Evolutionary conservation across 2,329 filamentous ascomycete species (phyloP), one percentile per base, ranked within the genome.

Genomic region (Coniochaeta sp.): DNA sequence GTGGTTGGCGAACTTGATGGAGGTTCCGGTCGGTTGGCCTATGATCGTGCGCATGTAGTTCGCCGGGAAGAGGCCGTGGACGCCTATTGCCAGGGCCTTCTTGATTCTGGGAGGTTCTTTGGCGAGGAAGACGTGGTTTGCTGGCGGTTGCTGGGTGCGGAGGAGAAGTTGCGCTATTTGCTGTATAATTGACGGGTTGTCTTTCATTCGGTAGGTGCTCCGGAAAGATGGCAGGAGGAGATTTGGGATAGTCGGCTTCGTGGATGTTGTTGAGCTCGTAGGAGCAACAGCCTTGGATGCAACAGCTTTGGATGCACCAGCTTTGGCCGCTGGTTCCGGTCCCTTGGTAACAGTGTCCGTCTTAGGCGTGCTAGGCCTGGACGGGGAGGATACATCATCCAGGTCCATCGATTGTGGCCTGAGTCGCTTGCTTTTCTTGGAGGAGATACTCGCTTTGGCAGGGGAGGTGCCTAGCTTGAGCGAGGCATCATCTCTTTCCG

Each of bases 21-120:
- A 97, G 1, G 94, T 99, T 6, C 94, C 94, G 0, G 91, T 99
- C 0, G 94, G 94, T 60, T 96, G 92, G 0, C 94, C 94, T 14
- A 97, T 85, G 59, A 99, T 87, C 18, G 86, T 87, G n/a, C 94
- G 86, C 31, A 99, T 77, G 38, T 95, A 81, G 0, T 87, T 82
- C 0, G 90, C 90, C 1, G 94, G 94, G 58, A 97, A 96, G 54
- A 95, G 87, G 1, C 94, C 94, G 66, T 99, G 94, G 1, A 99
- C 83, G 33, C 94, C 94, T 58, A 99, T 96, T 1, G 91, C 91
- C 5, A 99, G 77, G 12, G 94, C 94, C 58, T 87, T 94, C 62
- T 83, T 89, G 46, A 97, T 83, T 57, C 80, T 86, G 1, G 83
- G 87, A 0, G 82, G 76, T 7, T 87, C 81, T 42, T 83, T 83